phyloP scores from a whole-genome alignment of 805 yeast genomes.

The Scheffersomyces coipomensis region DNA sequence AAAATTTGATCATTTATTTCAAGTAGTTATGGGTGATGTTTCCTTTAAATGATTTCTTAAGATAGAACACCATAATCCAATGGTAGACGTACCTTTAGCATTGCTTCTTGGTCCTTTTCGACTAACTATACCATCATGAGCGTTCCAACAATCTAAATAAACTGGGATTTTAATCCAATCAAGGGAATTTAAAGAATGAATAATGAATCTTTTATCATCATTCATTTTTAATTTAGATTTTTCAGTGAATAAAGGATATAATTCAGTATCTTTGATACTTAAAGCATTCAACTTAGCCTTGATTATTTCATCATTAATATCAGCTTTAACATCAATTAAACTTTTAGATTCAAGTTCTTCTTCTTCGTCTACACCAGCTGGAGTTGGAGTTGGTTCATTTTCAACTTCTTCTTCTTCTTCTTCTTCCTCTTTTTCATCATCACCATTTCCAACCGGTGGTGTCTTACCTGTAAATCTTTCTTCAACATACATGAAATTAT shows the following conservation, averaged over 20 bases:
- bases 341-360: conserved; percentile 10
- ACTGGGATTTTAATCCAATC: conserved; percentile 80
- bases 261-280: conserved; percentile 10
- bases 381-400: not conserved
- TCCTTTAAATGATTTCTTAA: conserved; percentile 27
- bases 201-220: conserved; percentile 37
- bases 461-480: conserved; percentile 20
- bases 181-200: conserved; percentile 56
- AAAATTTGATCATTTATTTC: too few relatives aligned
- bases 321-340: conserved; percentile 18
- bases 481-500: conserved; percentile 35
- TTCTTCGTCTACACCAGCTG: conserved; percentile 12
- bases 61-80: conserved; percentile 49
- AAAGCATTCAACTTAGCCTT: conserved; percentile 14
- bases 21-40: too few relatives aligned
- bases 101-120: conserved; percentile 59
- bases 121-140: conserved; percentile 86
- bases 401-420: conserved; percentile 3
- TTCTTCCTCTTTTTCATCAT: conserved; percentile 11
- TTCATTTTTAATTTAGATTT: conserved; percentile 30
- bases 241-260: conserved; percentile 29
- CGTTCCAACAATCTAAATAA: conserved; percentile 66
- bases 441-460: conserved; percentile 7
- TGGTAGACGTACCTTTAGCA: conserved; percentile 51
- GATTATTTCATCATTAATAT: conserved; percentile 22